Conservation (phyloP, 495 filamentous ascomycete species). For the Neurospora discreta region DNA sequence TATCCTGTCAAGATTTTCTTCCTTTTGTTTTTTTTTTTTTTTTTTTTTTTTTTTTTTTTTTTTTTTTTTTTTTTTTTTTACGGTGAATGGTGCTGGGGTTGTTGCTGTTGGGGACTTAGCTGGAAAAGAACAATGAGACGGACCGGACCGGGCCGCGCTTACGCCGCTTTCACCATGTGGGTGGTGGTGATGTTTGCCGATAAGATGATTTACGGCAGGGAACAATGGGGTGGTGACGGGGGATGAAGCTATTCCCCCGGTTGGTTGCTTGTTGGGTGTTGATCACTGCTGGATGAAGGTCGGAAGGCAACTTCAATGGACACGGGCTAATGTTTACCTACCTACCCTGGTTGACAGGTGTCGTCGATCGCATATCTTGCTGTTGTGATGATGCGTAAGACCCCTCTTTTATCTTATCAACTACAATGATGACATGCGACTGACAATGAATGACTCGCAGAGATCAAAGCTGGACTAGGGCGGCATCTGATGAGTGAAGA, state of each 20-base stretch:
- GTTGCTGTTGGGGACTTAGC: too few relatives aligned
- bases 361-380: slow-evolving; percentile 9
- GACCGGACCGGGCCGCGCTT: not conserved
- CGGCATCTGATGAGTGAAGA: slow-evolving; percentile 11
- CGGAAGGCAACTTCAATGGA: not conserved
- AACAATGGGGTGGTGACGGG: not conserved
- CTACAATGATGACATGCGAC: not conserved
- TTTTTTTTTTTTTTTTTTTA: not conserved
- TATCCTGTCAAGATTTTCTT: too few relatives aligned
- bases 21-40: accelerated
- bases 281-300: slow-evolving; percentile 3
- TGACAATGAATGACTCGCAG: slow-evolving; percentile 1
- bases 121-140: not conserved
- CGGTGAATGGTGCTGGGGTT: not conserved
- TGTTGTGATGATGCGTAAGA: slow-evolving; percentile 11
- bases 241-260: not conserved
- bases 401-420: not conserved
- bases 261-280: not conserved
- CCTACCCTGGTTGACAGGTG: not conserved
- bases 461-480: slow-evolving; percentile 11
- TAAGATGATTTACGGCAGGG: not conserved
- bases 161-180: not conserved
- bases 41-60: not conserved
- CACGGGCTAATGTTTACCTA: not conserved
- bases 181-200: not conserved